These are phyloP conservation scores for Kregervanrija delftensis DNA, from an alignment of 805 yeast species.

Conservation along the genomic window DNA sequence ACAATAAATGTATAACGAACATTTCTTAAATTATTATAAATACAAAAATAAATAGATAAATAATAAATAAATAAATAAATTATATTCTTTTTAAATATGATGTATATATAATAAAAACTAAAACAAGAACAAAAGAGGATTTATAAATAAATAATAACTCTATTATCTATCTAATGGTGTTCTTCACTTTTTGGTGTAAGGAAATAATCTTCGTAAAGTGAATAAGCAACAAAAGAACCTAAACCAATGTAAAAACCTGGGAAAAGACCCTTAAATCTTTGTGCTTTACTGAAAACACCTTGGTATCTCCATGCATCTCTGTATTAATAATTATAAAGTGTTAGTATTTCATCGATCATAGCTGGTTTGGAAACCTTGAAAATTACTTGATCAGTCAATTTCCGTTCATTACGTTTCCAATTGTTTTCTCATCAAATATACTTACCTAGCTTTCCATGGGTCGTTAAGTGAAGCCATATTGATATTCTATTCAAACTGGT, in stretches of 20 bases:
- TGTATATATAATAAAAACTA: no score
- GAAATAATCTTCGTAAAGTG: constrained; percentile 50
- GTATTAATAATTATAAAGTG: neutral
- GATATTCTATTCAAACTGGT: neutral
- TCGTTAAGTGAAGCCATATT: constrained; percentile 27
- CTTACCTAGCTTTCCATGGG: constrained; percentile 41
- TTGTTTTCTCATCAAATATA: neutral
- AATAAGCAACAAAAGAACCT: constrained; percentile 63
- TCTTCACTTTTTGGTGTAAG: constrained; percentile 24
- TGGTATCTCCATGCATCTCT: constrained; percentile 91
- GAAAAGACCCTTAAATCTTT: constrained; percentile 63
- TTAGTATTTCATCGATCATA: neutral
- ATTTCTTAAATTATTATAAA: neutral
- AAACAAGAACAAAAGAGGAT: no score
- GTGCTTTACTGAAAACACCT: constrained; percentile 68
- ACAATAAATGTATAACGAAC: neutral
- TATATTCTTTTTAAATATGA: neutral
- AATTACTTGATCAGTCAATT: neutral
- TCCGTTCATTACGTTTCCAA: no score
- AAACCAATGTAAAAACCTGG: constrained; percentile 80
- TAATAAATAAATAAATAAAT: neutral
- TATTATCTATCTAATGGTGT: constrained; percentile 1
- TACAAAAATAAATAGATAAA: neutral
- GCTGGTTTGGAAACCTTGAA: neutral
- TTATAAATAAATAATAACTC: neutral